Evolutionary conservation across 139 green algal species (phyloP).

Genomic region (Closterium sp.): DNA sequence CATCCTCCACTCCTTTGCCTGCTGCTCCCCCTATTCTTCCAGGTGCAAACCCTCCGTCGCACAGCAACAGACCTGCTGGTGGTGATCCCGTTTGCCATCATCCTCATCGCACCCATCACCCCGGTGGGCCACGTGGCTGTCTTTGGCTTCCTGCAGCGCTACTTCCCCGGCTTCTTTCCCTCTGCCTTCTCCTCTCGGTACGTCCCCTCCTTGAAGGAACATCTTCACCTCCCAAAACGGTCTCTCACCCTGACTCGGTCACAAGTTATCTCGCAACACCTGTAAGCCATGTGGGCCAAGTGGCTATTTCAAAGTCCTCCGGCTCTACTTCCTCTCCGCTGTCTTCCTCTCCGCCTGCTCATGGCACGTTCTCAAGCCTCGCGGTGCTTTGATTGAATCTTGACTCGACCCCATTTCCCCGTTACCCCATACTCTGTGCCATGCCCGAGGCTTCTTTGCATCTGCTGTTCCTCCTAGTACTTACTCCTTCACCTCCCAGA

Average conservation of each 20-base stretch:
- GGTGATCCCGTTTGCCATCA: constrained; percentile 96
- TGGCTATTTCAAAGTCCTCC: constrained; percentile 97
- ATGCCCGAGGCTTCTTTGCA: no score
- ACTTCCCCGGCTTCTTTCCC: constrained; percentile 77
- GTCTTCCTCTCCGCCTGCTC: not conserved
- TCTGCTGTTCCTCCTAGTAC: no score
- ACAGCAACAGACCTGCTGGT: constrained; percentile 86
- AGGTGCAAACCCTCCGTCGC: constrained; percentile 70
- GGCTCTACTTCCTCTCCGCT: constrained; percentile 97
- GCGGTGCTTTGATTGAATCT: no score
- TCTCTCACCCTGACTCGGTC: no score
- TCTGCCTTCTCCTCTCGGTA: constrained; percentile 28
- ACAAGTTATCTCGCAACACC: constrained; percentile 53
- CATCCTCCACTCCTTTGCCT: not conserved
- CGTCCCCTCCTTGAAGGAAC: not conserved
- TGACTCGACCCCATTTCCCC: constrained; percentile 86
- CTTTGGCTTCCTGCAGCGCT: constrained; percentile 95
- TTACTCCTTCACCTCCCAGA: no score
- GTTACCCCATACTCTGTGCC: no score
- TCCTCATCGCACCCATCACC: constrained; percentile 94
- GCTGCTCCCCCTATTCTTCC: not conserved
- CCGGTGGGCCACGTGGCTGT: constrained; percentile 96
- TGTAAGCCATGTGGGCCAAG: constrained; percentile 93
- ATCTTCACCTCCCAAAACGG: no score
- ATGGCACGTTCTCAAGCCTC: not conserved